These are phyloP conservation scores for Nakataea oryzae DNA, from an alignment of 2,329 filamentous ascomycete genomes.

Conservation along the genomic window DNA sequence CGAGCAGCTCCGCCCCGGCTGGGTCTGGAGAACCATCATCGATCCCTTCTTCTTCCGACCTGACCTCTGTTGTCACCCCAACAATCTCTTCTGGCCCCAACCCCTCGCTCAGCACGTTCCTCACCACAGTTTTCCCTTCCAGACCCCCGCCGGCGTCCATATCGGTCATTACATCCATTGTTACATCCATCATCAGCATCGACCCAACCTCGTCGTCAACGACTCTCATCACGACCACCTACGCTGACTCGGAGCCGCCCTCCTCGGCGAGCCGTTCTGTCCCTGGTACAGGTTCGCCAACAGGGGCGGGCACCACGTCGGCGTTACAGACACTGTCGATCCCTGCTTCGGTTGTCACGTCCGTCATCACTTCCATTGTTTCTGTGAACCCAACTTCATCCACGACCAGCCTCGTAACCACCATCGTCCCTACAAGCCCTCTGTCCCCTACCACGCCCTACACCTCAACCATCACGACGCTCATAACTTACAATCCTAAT, in stretches of 20 bases:
- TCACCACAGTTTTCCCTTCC: neutral
- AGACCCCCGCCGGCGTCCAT: neutral
- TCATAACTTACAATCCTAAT: conserved; percentile 1
- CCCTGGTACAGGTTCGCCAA: too few species aligned
- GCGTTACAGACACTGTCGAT: neutral
- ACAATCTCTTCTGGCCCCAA: neutral
- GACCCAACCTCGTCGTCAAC: neutral
- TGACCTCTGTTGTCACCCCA: neutral
- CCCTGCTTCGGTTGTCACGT: neutral
- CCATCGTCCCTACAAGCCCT: neutral
- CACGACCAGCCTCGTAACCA: neutral
- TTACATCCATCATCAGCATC: neutral
- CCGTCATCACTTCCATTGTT: neutral
- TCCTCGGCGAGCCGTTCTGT: neutral
- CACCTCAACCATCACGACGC: neutral
- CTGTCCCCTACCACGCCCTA: neutral
- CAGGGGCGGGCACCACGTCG: neutral
- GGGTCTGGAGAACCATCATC: neutral
- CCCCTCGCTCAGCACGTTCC: neutral
- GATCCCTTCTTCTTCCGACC: neutral
- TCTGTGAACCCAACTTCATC: neutral
- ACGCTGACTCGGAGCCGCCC: neutral
- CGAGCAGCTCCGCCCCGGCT: neutral
- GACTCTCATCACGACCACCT: neutral
- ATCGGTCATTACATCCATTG: neutral